Conservation (phyloP, 148 eudicot genomes). For the Mesembryanthemum crystallinum region DNA sequence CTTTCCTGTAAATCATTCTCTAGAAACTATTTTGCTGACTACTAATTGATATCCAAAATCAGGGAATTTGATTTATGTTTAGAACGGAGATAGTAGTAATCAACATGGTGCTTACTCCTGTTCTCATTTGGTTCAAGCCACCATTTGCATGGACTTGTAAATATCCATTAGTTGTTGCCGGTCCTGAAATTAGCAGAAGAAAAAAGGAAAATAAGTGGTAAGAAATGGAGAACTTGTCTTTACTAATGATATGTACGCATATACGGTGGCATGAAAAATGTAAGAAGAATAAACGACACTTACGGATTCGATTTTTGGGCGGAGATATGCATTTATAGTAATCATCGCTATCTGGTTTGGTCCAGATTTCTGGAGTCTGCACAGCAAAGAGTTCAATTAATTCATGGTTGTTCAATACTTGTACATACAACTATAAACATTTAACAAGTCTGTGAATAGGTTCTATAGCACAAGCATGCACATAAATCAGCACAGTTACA, state of each 20-base stretch:
- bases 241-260: no score
- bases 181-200: constrained; percentile 16
- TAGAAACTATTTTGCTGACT: no score
- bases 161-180: constrained; percentile 39
- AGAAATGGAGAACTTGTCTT: neutral
- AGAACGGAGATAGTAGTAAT: no score
- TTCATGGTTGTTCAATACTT: neutral
- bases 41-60: no score
- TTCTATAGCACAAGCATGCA: no score
- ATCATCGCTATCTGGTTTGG: constrained; percentile 36
- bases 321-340: constrained; percentile 36
- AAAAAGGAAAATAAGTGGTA: neutral
- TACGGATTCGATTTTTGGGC: constrained; percentile 27
- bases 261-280: neutral
- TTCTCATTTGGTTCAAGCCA: constrained; percentile 62
- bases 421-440: no score
- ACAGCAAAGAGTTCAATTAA: neutral
- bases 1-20: no score
- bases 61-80: no score
- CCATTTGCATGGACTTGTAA: constrained; percentile 58
- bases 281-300: neutral
- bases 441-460: no score
- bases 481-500: no score
- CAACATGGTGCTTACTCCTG: constrained; percentile 40
- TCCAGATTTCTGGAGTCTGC: constrained; percentile 48